Percentiles rank a stretch among this genome's conserved stretches.
Conservation (phyloP, 208 protist genomes). For the Perkinsela sp. region DNA sequence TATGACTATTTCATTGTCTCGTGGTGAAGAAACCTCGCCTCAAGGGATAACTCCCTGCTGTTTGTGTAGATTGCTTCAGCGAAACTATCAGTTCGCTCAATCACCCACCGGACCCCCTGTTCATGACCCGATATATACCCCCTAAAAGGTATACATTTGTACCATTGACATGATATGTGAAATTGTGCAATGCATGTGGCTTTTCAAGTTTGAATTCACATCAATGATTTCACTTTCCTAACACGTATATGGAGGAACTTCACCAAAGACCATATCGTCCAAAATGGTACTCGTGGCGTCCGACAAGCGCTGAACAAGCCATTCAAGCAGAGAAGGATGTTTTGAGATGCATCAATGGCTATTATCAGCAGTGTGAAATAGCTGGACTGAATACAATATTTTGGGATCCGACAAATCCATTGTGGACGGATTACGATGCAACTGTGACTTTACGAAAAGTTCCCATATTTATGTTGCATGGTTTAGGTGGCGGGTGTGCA, state of each 20-base stretch:
- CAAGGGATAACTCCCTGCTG: too few species aligned
- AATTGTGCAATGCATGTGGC: too few species aligned
- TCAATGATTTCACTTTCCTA: too few species aligned
- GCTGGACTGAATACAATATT: slow-evolving; percentile 19
- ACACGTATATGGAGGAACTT: neutral
- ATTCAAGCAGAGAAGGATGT: neutral
- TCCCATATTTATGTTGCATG: slow-evolving; percentile 17
- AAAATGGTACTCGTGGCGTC: neutral
- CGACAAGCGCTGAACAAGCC: neutral
- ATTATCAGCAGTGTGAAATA: slow-evolving; percentile 4
- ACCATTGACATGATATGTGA: too few species aligned
- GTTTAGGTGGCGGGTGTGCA: slow-evolving; percentile 21
- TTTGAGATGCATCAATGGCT: neutral
- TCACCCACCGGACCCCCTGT: too few species aligned
- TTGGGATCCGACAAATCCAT: neutral
- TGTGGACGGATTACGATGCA: neutral
- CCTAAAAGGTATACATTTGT: too few species aligned
- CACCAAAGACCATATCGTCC: neutral
- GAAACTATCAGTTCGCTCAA: too few species aligned
- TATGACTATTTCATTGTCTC: too few species aligned
- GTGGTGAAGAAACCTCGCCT: too few species aligned
- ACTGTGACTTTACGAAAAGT: neutral
- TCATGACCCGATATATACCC: too few species aligned
- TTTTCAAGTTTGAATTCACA: too few species aligned
- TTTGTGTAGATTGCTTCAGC: too few species aligned